A percentile compares a stretch with the other conserved stretches of the same genome.
These are phyloP conservation scores for Candida ascalaphidarum DNA, from an alignment of 805 yeast genomes.

Conservation along the genomic window DNA sequence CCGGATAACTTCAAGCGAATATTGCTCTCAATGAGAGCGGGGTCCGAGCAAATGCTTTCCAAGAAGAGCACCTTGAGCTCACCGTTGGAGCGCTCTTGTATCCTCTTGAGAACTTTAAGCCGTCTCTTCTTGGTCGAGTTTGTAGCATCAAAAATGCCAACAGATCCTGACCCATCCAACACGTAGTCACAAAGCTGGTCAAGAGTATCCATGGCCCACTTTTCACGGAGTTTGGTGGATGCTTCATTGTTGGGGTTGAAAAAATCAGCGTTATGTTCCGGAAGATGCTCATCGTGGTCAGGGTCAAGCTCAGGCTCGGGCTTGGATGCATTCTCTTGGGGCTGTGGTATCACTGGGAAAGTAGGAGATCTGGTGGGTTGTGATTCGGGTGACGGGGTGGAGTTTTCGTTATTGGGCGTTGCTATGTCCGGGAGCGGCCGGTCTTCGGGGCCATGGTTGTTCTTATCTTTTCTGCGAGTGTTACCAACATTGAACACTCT, in stretches of 20 bases:
- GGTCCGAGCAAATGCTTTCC: conserved; percentile 83
- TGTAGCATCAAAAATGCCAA: conserved; percentile 87
- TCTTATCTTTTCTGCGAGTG: conserved; percentile 69
- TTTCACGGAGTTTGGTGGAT: conserved; percentile 63
- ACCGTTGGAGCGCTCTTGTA: conserved; percentile 47
- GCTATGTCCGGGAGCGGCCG: conserved; percentile 44
- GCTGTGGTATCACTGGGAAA: conserved; percentile 1
- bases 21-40: conserved; percentile 70
- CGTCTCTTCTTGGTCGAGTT: conserved; percentile 67
- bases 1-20: conserved; percentile 82
- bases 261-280: conserved; percentile 68
- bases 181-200: conserved; percentile 78
- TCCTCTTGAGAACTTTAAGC: conserved; percentile 45
- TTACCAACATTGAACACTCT: conserved; percentile 93
- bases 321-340: not conserved
- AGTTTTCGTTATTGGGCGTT: conserved; percentile 20
- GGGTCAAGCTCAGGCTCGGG: conserved; percentile 5
- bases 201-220: conserved; percentile 95
- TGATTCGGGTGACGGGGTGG: conserved; percentile 6
- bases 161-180: conserved; percentile 74
- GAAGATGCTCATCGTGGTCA: conserved; percentile 11
- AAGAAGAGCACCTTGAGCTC: conserved; percentile 72
- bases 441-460: conserved; percentile 57
- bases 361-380: not conserved
- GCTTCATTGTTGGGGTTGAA: conserved; percentile 72